A percentile compares a stretch with the other conserved stretches of the same genome.
Conservation (phyloP, 371 early-diverging fungal species). For the Rhizopus microsporus region DNA sequence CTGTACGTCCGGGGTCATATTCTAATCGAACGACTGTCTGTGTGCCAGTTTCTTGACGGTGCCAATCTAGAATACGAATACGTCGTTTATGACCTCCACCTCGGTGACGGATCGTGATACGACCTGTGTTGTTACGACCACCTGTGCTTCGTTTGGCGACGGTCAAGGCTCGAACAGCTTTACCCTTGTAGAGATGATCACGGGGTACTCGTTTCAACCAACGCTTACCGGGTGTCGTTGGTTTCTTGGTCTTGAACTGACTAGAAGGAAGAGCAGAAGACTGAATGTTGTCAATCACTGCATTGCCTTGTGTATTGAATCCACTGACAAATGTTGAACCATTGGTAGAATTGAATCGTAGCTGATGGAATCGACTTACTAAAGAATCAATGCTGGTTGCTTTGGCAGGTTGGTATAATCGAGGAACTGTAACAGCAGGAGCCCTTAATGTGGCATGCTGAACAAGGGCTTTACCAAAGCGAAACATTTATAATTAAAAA, state of each 20-base stretch:
- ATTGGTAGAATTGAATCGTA: conserved; percentile 15
- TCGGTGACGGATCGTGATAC: conserved; percentile 91
- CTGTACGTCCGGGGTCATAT: conserved; percentile 94
- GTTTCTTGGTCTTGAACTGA: conserved; percentile 91
- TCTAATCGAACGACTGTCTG: conserved; percentile 90
- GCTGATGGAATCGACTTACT: conserved; percentile 19
- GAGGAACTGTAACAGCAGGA: conserved; percentile 9
- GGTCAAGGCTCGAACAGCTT: conserved; percentile 80
- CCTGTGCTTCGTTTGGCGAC: conserved; percentile 81
- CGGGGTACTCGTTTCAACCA: conserved; percentile 86
- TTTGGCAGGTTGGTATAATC: conserved; percentile 12
- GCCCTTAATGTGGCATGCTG: conserved; percentile 18
- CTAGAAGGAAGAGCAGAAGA: conserved; percentile 35
- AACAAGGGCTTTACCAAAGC: conserved; percentile 22
- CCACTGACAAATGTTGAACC: conserved; percentile 30
- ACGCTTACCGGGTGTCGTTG: conserved; percentile 87
- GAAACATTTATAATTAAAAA: conserved; percentile 12
- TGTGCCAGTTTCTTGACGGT: conserved; percentile 72
- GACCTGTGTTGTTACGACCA: conserved; percentile 91
- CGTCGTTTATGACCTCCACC: conserved; percentile 95
- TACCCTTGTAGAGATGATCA: conserved; percentile 91
- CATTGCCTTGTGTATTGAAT: conserved; percentile 50
- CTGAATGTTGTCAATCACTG: conserved; percentile 21
- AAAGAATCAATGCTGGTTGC: conserved; percentile 9
- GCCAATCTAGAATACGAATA: conserved; percentile 87